Base-by-base conservation (phyloP, 805 yeast genomes). In the Cyberlindnera maclurae region DNA sequence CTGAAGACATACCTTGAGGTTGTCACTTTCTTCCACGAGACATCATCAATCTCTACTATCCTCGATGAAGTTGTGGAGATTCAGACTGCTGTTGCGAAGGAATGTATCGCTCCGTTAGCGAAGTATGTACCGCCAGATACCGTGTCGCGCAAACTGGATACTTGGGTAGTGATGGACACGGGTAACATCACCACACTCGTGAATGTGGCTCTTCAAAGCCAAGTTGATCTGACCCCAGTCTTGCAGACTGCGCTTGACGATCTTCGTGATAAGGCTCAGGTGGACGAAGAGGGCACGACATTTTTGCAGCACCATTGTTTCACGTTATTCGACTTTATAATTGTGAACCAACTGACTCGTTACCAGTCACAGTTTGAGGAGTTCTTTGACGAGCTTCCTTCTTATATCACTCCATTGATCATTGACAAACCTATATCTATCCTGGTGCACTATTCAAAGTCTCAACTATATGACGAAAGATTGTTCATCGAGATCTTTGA, bases 331-430 rank as follows among this genome's bases (percentile, higher is more conserved):
- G 54, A 55, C 13, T 40, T 45, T 7, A 51, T 57, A 15, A 47
- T 68, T 4, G 46, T 43, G 26, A 39, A 46, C 12, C 51, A 59
- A 29, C 12, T 50, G 4, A 26, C 38, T 0, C 41, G 45, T 8
- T 59, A 45, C 37, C 18, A 41, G 3, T 42, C 55, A 0, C 52
- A 54, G n/a, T 51, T 76, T 1, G 46, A 52, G 0, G 50, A 52
- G 3, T 59, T 70, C 31, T 43, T 71, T 13, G 47, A 49, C 15
- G 59, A 58, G 12, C 13, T 73, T 6, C 65, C 70, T 4, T 47
- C 52, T 2, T 54, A 55, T 43, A 42, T 69, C 5, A 56, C 63
- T 1, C 49, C 57, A 5, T 33, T 41, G 1, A 55, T 57, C 13
- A 48, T 59, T 34, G 64, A 59, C 4, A 33, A 38, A 9, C 64